Evolutionary conservation across 192 early-diverging fungal genomes (phyloP), one percentile per base, ranked within the genome.

Genomic region (Haplosporangium gracile): DNA sequence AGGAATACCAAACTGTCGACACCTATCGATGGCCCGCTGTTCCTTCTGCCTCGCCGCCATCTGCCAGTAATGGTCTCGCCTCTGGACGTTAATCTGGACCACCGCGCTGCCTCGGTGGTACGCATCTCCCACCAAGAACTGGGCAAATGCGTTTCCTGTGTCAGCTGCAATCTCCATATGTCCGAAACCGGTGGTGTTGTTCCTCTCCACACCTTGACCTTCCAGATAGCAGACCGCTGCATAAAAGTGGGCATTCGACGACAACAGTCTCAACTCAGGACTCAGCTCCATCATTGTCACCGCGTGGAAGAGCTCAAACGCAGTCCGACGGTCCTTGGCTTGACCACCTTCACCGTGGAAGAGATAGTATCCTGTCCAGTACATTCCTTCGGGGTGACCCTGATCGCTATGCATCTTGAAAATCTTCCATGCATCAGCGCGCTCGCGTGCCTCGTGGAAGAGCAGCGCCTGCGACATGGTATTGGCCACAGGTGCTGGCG

Each of bases 81-180:
- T 85, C 78, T 77, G 74, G 4, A 39, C 22, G 43, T 85, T 80
- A 24, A 47, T 49, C 53, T 85, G 83, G 22, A 85, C 78, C 18
- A 80, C 83, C 1, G 78, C 74, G 43, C 83, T 85, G 32, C 83
- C 83, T 29, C 80, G 80, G 26, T 79, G 71, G 42, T 85, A 85
- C n/a, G 83, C 83, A 76, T 85, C 83, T 18, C 83, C 83, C 0
- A 85, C 83, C 38, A 85, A 39, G 49, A 72, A 85, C 55, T 85
- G 83, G 5, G 83, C 83, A 47, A 80, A 85, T 42, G 83, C 73
- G 69, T 85, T 85, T 5, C 83, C 83, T 4, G 69, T 72, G 20
- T 78, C 72, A 29, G 83, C 83, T n/a, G 83, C 83, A 70, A 85
- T 73, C 53, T 85, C 83, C 83, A 85, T 85, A 53, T 85, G 83